Evolutionary conservation across 805 yeast genomes (phyloP).

Genomic region (Yamadazyma takamatsuzukensis): DNA sequence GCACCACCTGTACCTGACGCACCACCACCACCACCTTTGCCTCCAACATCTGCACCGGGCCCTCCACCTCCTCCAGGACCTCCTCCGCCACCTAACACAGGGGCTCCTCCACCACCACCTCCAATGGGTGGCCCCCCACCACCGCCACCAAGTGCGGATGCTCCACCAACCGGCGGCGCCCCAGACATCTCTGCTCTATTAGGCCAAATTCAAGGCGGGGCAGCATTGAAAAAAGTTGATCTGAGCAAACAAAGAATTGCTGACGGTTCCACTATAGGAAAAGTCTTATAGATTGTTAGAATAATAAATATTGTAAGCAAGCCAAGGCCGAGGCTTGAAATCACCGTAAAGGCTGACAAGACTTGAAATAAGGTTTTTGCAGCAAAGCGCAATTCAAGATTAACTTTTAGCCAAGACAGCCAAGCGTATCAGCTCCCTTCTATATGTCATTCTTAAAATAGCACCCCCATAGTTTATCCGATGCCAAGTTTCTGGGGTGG

Average conservation of each 20-base stretch:
- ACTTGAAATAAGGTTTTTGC: no score
- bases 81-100: conserved; percentile 11
- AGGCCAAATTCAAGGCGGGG: conserved; percentile 57
- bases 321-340: no score
- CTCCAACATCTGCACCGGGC: conserved; percentile 22
- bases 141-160: conserved; percentile 30
- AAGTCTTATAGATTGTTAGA: conserved; percentile 34
- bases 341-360: no score
- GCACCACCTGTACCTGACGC: conserved; percentile 16
- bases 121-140: conserved; percentile 16
- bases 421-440: no score
- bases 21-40: conserved; percentile 25
- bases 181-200: conserved; percentile 46
- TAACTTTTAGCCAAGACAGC: no score
- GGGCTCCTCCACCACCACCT: conserved; percentile 20
- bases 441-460: no score
- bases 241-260: conserved; percentile 45
- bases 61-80: conserved; percentile 25
- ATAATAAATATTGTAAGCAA: no score
- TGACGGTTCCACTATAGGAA: conserved; percentile 48
- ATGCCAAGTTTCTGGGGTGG: no score
- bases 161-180: conserved; percentile 20
- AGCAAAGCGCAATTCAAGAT: no score
- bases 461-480: no score
- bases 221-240: conserved; percentile 47